Base-by-base conservation (phyloP, 441 rosid genomes). In the Gossypium trilobum region DNA sequence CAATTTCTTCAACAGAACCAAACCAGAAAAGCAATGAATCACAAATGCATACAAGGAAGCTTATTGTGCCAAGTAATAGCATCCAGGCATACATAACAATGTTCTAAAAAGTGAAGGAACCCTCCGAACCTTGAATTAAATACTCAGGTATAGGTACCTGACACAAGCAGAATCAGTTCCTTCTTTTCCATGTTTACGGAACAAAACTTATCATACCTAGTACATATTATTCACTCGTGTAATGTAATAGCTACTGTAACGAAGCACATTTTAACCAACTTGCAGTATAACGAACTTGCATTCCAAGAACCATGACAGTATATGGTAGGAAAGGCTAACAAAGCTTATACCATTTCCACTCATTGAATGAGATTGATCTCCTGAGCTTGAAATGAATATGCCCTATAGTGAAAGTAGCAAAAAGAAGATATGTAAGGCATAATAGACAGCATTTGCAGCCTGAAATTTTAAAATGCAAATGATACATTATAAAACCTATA, bases 301-400 rank as follows among this genome's bases (percentile, higher is more conserved):
- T 44, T 25, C 7, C 59, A 65, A 14, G 6, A 58, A 51, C 0
- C 29, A 13, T 68, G 44, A 72, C 51, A 36, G 46, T 42, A 39
- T 66, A 23, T 7, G 7, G 56, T 16, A 64, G 36, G 39, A 60
- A 54, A 54, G 19, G 3, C 39, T 5, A 31, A 42, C 50, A 25
- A 48, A 46, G 64, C 39, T 58, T 59, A 72, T 83, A 92, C 97
- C 93, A 81, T 92, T 92, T 80, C 96, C 97, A 68, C 94, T 83
- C 83, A 82, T 90, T 62, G 97, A 87, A 82, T 86, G 90, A 65
- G 94, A 79, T 79, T 89, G 94, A 65, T 92, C 97, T 78, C 97
- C 97, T 16, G 96, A 70, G 79, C 92, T 82, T 71, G 97, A 89
- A 79, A 92, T 87, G 76, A 90, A 90, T 75, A 90, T 87, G 2